Evolutionary conservation across 2,329 filamentous ascomycete genomes (phyloP).

Genomic region (Alternaria brassicae): DNA sequence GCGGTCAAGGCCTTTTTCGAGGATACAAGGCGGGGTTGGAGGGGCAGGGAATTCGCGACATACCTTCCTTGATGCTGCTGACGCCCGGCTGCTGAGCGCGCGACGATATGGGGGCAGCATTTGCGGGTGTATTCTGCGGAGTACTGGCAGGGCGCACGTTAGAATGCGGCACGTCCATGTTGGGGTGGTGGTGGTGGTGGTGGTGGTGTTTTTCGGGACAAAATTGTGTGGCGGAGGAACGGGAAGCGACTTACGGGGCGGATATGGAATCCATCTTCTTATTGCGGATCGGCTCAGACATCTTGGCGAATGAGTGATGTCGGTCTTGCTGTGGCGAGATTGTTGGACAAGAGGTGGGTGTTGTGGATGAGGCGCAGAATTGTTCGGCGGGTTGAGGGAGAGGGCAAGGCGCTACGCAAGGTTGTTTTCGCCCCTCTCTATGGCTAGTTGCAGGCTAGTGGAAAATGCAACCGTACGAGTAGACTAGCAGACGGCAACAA

Average conservation of each 20-base stretch:
- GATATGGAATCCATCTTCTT: slow-evolving; percentile 68
- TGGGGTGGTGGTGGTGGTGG: slow-evolving; percentile 24
- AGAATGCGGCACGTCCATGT: slow-evolving; percentile 45
- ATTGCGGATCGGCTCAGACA: slow-evolving; percentile 74
- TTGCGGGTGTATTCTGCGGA: slow-evolving; percentile 96
- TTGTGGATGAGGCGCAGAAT: slow-evolving; percentile 45
- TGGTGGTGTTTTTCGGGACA: slow-evolving; percentile 21
- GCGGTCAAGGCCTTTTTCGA: slow-evolving; percentile 43
- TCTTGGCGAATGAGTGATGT: slow-evolving; percentile 50
- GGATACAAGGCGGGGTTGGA: slow-evolving; percentile 37
- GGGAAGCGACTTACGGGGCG: slow-evolving; percentile 65
- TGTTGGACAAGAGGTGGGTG: slow-evolving; percentile 39
- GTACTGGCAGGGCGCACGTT: slow-evolving; percentile 67
- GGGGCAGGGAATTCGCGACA: slow-evolving; percentile 41
- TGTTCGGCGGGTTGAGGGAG: slow-evolving; percentile 45
- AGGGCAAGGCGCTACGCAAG: slow-evolving; percentile 31
- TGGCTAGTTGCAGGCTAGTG: slow-evolving; percentile 27
- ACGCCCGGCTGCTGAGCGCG: slow-evolving; percentile 95
- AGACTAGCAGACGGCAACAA: slow-evolving; percentile 24
- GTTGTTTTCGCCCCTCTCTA: slow-evolving; percentile 35
- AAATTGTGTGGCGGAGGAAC: slow-evolving; percentile 37
- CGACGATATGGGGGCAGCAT: slow-evolving; percentile 95
- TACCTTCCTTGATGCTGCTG: slow-evolving; percentile 96
- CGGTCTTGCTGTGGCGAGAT: slow-evolving; percentile 38
- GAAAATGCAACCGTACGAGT: slow-evolving; percentile 12